phyloP scores from a whole-genome alignment of 2,329 filamentous ascomycete genomes.

The Botrytis medusae region DNA sequence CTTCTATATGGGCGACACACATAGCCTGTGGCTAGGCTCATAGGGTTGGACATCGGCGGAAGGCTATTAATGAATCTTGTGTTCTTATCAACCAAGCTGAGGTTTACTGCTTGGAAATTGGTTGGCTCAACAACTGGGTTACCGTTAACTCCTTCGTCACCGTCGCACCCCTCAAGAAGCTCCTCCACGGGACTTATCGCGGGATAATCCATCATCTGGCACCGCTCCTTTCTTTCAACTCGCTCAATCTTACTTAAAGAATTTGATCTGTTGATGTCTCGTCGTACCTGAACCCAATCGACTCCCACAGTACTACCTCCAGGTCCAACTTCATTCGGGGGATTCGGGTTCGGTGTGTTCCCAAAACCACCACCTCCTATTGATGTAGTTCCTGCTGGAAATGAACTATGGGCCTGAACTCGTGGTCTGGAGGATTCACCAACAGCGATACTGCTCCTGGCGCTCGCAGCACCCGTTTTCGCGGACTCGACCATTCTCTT shows the following conservation, averaged over 20 bases:
- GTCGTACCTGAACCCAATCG: slow-evolving; percentile 96
- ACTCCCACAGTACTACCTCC: slow-evolving; percentile 51
- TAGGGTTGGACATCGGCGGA: slow-evolving; percentile 77
- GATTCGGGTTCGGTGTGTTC: slow-evolving; percentile 45
- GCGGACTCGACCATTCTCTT: slow-evolving; percentile 93
- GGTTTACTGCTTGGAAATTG: slow-evolving; percentile 76
- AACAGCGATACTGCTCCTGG: slow-evolving; percentile 78
- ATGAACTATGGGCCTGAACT: slow-evolving; percentile 37
- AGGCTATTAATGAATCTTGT: slow-evolving; percentile 84
- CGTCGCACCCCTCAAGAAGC: slow-evolving; percentile 78
- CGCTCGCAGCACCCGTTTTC: slow-evolving; percentile 89
- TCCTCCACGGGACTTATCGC: slow-evolving; percentile 88
- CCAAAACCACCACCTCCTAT: slow-evolving; percentile 51
- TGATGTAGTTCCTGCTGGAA: slow-evolving; percentile 44
- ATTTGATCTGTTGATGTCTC: slow-evolving; percentile 94
- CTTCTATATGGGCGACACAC: slow-evolving; percentile 92
- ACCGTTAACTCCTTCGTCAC: slow-evolving; percentile 86
- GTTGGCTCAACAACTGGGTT: slow-evolving; percentile 77
- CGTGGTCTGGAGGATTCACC: slow-evolving; percentile 47
- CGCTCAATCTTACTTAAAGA: slow-evolving; percentile 87
- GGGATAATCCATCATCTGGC: slow-evolving; percentile 90
- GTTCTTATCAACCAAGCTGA: slow-evolving; percentile 91
- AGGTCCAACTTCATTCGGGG: slow-evolving; percentile 70
- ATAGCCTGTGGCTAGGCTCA: slow-evolving; percentile 83
- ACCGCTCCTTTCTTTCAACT: slow-evolving; percentile 80